Evolutionary conservation across 345 rosid genomes (phyloP), one percentile per base, ranked within the genome.

Genomic region (Lumnitzera racemosa): DNA sequence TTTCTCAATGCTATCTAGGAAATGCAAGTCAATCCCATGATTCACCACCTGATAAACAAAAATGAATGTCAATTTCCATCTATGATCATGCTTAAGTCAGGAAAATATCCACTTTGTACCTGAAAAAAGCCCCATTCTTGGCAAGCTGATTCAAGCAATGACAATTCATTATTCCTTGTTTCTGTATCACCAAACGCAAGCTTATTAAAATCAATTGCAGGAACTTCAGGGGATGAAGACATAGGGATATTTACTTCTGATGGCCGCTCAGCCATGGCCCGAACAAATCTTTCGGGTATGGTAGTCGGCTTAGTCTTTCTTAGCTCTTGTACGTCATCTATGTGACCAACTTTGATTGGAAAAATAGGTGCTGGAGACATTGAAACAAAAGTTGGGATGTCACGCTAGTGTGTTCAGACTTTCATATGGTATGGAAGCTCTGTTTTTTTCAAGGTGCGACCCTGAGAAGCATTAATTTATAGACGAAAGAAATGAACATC

Each of bases 51-150:
- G 67, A 64, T 58, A 24, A 54, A 27, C 31, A 27, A 67, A 12
- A 11, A 15, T 9, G 2, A 47, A 49, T 14, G 7, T 31, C 55
- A 5, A 24, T 14, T 25, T 0, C 48, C 24, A 47, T 12, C n/a
- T 12, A 49, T 14, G 11, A 29, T 56, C 15, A 51, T 12, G 15
- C 15, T 5, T 3, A 48, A 27, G 16, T 15, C n/a, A 17, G n/a
- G 47, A 7, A 25, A 48, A 24, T 48, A 47, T 13, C 15, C 15
- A n/a, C 10, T 15, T 4, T 43, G 16, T 64, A 89, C 98, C 96
- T 92, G 96, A 58, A 92, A 92, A 70, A 92, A 89, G 31, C 98
- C 96, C 98, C 98, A 92, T 29, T 89, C 90, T 65, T 85, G 74
- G 75, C 94, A 85, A 63, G 98, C 98, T 66, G 75, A 77, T 23